These are phyloP conservation scores for Wickerhamiella allomyrinae DNA, from an alignment of 805 yeast species.

Conservation along the genomic window DNA sequence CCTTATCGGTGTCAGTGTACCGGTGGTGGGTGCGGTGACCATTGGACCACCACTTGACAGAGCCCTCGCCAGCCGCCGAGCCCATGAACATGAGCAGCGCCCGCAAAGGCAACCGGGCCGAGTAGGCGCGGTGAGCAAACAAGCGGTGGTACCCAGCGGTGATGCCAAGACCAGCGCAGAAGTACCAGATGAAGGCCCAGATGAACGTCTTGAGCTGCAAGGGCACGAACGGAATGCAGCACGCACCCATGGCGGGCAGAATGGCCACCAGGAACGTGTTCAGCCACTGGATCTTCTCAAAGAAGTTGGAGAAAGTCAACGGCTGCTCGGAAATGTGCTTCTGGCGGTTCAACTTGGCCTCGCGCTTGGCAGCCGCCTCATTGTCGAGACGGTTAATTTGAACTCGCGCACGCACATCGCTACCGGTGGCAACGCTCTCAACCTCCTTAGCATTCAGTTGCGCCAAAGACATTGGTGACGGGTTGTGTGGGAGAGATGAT, in stretches of 20 bases:
- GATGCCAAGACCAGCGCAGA: slow-evolving; percentile 51
- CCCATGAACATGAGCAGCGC: slow-evolving; percentile 45
- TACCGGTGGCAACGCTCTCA: slow-evolving; percentile 25
- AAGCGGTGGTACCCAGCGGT: slow-evolving; percentile 76
- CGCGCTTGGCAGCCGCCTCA: slow-evolving; percentile 9
- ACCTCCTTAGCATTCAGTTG: slow-evolving; percentile 21
- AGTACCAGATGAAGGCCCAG: slow-evolving; percentile 42
- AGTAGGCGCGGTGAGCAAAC: slow-evolving; percentile 50
- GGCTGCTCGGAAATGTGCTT: slow-evolving; percentile 57
- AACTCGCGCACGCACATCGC: slow-evolving; percentile 15
- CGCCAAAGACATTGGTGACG: slow-evolving; percentile 12
- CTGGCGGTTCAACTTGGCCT: slow-evolving; percentile 14
- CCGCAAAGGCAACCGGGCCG: slow-evolving; percentile 33
- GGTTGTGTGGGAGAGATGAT: slow-evolving; percentile 2
- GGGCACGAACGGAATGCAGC: slow-evolving; percentile 30
- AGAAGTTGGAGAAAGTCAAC: slow-evolving; percentile 61
- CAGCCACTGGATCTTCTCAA: slow-evolving; percentile 62
- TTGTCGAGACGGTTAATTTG: slow-evolving; percentile 20
- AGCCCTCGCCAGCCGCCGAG: slow-evolving; percentile 61
- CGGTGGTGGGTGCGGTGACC: slow-evolving; percentile 86
- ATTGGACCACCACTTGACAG: slow-evolving; percentile 65
- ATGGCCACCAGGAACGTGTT: slow-evolving; percentile 42
- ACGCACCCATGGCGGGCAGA: slow-evolving; percentile 39
- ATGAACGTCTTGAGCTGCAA: slow-evolving; percentile 37
- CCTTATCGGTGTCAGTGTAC: slow-evolving; percentile 73